phyloP scores from a whole-genome alignment of 2,329 filamentous ascomycete genomes.

The Ceratocystis variospora region DNA sequence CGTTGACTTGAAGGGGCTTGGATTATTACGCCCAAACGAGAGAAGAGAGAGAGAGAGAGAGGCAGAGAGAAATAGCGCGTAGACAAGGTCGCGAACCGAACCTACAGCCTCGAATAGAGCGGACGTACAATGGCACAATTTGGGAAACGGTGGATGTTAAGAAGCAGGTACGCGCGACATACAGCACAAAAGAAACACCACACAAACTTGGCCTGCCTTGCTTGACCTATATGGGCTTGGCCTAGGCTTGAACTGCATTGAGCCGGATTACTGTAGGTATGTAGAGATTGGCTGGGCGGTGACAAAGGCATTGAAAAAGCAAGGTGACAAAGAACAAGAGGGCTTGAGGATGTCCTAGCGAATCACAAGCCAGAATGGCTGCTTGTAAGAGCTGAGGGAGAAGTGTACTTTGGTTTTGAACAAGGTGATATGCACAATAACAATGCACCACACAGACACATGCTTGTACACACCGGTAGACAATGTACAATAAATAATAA shows the following conservation, averaged over 20 bases:
- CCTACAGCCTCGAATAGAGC: neutral
- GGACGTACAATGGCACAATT: neutral
- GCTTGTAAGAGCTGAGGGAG: neutral
- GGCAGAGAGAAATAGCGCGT: too few relatives aligned
- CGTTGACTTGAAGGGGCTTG: neutral
- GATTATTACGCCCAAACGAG: neutral
- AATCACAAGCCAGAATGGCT: neutral
- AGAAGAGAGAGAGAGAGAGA: neutral
- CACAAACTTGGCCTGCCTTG: neutral
- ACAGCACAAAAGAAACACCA: neutral
- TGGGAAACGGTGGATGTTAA: neutral
- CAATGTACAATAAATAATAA: neutral
- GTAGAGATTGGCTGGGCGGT: neutral
- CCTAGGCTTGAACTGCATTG: too few relatives aligned
- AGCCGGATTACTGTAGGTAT: too few relatives aligned
- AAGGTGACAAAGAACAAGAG: neutral
- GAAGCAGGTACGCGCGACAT: slow-evolving; percentile 9
- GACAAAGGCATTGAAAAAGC: neutral
- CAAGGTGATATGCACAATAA: neutral
- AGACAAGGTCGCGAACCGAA: too few relatives aligned
- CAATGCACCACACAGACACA: neutral
- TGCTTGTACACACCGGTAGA: neutral
- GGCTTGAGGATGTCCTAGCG: neutral
- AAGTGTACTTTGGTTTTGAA: neutral
- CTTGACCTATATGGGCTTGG: too few relatives aligned